These are phyloP conservation scores for Zoysia matrella DNA, from an alignment of 202 grass and related monocot species.

Conservation along the genomic window DNA sequence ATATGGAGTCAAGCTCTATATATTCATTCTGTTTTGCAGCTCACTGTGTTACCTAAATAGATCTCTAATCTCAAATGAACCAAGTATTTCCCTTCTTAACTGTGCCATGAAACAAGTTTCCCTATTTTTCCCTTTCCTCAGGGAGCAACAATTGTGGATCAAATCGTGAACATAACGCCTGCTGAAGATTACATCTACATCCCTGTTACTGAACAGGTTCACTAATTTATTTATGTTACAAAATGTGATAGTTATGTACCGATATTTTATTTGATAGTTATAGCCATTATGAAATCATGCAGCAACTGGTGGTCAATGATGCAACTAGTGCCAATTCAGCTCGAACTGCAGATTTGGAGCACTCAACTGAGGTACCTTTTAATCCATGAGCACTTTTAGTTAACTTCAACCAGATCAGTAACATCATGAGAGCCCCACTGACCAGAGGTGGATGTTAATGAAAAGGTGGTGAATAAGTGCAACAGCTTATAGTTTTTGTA, in stretches of 20 bases:
- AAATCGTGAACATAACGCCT: conserved; percentile 78
- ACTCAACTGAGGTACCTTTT: conserved; percentile 66
- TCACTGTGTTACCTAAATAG: background rate
- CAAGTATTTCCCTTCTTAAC: background rate
- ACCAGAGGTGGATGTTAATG: conserved; percentile 11
- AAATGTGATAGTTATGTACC: conserved; percentile 22
- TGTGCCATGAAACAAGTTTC: background rate
- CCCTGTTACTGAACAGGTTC: conserved; percentile 67
- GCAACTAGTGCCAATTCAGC: conserved; percentile 59
- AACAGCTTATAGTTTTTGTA: background rate
- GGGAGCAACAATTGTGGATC: conserved; percentile 96
- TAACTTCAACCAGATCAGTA: background rate
- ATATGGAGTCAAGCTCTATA: background rate
- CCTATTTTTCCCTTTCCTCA: conserved; percentile 36
- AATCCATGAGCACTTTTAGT: conserved; percentile 38
- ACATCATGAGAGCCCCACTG: conserved; percentile 1
- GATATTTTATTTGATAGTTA: conserved; percentile 33
- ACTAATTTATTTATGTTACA: conserved; percentile 24
- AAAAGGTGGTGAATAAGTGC: background rate
- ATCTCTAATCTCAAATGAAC: background rate
- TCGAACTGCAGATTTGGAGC: conserved; percentile 51
- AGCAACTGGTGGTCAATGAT: conserved; percentile 53
- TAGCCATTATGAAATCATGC: conserved; percentile 48
- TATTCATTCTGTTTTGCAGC: conserved; percentile 11
- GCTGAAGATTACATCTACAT: conserved; percentile 93